Conservation (phyloP, 75 land plant species). For the Picea glauca region DNA sequence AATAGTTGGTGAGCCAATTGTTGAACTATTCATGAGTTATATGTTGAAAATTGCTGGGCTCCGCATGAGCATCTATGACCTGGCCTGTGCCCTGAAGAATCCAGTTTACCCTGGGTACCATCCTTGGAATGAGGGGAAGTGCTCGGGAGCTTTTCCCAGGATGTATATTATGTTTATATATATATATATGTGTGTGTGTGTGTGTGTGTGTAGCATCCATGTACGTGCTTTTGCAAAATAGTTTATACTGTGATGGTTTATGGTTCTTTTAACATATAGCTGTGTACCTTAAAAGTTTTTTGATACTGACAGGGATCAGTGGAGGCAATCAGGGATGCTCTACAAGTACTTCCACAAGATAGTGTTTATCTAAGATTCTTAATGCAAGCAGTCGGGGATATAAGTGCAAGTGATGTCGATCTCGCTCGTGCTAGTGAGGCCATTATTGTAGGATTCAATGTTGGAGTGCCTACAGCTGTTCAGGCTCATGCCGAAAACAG, state of each 20-base stretch:
- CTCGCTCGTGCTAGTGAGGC: constrained; percentile 87
- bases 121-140: too few relatives aligned
- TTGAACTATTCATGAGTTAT: too few relatives aligned
- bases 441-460: constrained; percentile 90
- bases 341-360: constrained; percentile 87
- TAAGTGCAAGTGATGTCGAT: constrained; percentile 88
- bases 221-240: not conserved
- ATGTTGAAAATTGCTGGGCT: too few relatives aligned
- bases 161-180: too few relatives aligned
- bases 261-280: not conserved
- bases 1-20: too few relatives aligned
- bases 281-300: not conserved
- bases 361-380: constrained; percentile 81
- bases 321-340: constrained; percentile 91
- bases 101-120: too few relatives aligned
- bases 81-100: too few relatives aligned
- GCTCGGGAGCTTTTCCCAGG: too few relatives aligned
- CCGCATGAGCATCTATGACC: too few relatives aligned
- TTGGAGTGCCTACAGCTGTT: constrained; percentile 69
- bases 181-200: too few relatives aligned
- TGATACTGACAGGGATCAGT: constrained; percentile 79
- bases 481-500: constrained; percentile 70
- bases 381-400: constrained; percentile 89
- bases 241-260: not conserved
- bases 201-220: too few relatives aligned